phyloP scores from a whole-genome alignment of 192 early-diverging fungal species.

The Endogone sp. region DNA sequence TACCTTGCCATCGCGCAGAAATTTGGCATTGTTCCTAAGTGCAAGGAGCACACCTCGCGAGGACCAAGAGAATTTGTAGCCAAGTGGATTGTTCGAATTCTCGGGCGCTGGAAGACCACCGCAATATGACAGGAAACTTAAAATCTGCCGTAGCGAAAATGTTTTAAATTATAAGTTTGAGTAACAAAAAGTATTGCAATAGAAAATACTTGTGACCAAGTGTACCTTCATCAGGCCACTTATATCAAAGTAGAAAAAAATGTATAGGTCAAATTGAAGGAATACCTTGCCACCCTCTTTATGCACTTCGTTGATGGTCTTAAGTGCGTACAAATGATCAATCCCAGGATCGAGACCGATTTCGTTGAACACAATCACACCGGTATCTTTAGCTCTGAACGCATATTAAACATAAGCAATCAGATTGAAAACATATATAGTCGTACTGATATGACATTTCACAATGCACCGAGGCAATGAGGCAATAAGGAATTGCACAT shows the following conservation, averaged over 20 bases:
- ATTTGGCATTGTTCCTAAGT: conserved; percentile 90
- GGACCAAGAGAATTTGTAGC: conserved; percentile 99
- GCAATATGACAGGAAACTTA: conserved; percentile 92
- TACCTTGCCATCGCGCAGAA: conserved; percentile 84
- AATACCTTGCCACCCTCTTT: conserved; percentile 68
- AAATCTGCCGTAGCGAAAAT: conserved; percentile 41
- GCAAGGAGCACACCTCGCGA: conserved; percentile 97
- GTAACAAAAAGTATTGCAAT: neutral
- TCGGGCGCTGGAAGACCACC: conserved; percentile 98
- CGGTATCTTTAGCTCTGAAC: conserved; percentile 74
- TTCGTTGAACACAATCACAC: conserved; percentile 94
- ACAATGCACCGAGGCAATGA: neutral
- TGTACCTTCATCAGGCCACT: neutral
- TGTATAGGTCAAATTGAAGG: conserved; percentile 16
- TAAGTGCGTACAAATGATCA: conserved; percentile 90
- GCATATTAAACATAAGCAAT: too few relatives aligned
- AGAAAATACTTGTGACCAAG: conserved; percentile 2
- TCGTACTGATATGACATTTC: neutral
- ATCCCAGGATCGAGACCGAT: conserved; percentile 98
- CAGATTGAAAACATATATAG: neutral
- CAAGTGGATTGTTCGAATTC: conserved; percentile 93
- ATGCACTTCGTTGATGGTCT: conserved; percentile 90
- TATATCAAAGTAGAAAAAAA: neutral
- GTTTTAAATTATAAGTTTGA: too few relatives aligned
- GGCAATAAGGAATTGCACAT: neutral